phyloP scores from a whole-genome alignment of 129 eudicot species.

The Centrapalus pauciflorus region DNA sequence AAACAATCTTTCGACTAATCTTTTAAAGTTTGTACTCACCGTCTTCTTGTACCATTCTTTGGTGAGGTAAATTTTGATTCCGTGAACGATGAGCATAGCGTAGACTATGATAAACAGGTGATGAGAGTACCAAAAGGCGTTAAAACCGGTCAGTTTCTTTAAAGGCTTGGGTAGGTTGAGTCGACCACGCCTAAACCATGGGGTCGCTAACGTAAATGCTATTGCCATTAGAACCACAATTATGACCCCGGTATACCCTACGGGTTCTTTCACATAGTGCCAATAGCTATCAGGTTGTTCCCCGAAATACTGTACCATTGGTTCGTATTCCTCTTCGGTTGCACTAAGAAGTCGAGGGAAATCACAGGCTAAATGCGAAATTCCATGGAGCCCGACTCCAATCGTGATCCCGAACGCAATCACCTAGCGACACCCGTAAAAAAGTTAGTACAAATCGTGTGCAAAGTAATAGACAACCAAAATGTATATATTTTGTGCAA shows the following conservation, averaged over 20 bases:
- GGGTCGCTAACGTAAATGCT: slow-evolving; percentile 52
- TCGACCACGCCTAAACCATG: slow-evolving; percentile 48
- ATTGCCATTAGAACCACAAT: slow-evolving; percentile 61
- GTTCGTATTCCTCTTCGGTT: slow-evolving; percentile 39
- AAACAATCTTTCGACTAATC: not conserved
- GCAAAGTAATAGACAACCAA: not conserved
- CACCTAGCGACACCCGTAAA: slow-evolving; percentile 16
- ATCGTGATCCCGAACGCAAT: slow-evolving; percentile 42
- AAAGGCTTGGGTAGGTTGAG: slow-evolving; percentile 36
- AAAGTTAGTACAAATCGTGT: not conserved
- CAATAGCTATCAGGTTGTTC: slow-evolving; percentile 41
- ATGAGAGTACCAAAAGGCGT: slow-evolving; percentile 77
- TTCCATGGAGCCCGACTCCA: slow-evolving; percentile 50
- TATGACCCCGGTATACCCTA: slow-evolving; percentile 45
- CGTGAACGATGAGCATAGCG: slow-evolving; percentile 41
- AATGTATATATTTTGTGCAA: not conserved
- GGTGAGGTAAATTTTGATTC: slow-evolving; percentile 44
- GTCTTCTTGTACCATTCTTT: slow-evolving; percentile 62
- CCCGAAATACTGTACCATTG: slow-evolving; percentile 41
- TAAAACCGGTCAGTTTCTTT: slow-evolving; percentile 52
- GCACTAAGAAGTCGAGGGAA: slow-evolving; percentile 55
- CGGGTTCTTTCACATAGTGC: slow-evolving; percentile 46
- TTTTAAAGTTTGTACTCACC: slow-evolving; percentile 31
- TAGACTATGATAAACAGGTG: slow-evolving; percentile 56
- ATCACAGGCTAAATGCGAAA: slow-evolving; percentile 53